Evolutionary conservation across 2,329 filamentous ascomycete genomes (phyloP), one percentile per base, ranked within the genome.

Genomic region (Simplicillium aogashimaense): DNA sequence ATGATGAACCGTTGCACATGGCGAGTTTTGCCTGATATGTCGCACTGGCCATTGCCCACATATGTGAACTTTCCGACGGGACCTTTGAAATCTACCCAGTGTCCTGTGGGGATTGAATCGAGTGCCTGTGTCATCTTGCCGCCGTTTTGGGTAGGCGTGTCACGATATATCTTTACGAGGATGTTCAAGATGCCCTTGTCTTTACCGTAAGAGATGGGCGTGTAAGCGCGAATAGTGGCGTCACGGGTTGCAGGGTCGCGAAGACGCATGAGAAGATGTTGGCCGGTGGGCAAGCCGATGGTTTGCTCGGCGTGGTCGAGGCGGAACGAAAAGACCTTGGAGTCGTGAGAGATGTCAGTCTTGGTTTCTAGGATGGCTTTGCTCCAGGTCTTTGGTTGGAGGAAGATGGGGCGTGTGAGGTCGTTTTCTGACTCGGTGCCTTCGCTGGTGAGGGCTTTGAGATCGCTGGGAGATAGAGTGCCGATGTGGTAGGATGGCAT

Each of bases 11-110:
- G 73, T 39, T 71, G 74, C 1, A 94, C 74, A 0, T 50, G 60
- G 9, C 80, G 66, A 42, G 67, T 57, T 15, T 65, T 69, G 0
- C 74, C 74, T 28, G 75, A 74, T 32, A 94, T 62, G 1, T 63
- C 54, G 50, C 83, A 86, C 2, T 60, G 46, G 0, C 88, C 87
- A 1, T 66, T 61, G 1, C 84, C 82, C 0, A 81, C 65, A 52
- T 95, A 95, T 51, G 83, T 76, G 47, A 95, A 90, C 50, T 86
- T 86, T 7, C 89, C 89, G 4, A 88, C 81, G 0, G 89, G 89
- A 0, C 89, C 88, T 62, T 92, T 94, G 67, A 94, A 83, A 38
- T 94, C 86, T 40, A 92, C 78, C 34, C 69, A 70, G 46, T 86
- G 77, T 9, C 85, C 86, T 0, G 86, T 48, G 0, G 83, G 78